These are phyloP conservation scores for Kazachstania bromeliacearum DNA, from an alignment of 805 yeast genomes.

Conservation along the genomic window DNA sequence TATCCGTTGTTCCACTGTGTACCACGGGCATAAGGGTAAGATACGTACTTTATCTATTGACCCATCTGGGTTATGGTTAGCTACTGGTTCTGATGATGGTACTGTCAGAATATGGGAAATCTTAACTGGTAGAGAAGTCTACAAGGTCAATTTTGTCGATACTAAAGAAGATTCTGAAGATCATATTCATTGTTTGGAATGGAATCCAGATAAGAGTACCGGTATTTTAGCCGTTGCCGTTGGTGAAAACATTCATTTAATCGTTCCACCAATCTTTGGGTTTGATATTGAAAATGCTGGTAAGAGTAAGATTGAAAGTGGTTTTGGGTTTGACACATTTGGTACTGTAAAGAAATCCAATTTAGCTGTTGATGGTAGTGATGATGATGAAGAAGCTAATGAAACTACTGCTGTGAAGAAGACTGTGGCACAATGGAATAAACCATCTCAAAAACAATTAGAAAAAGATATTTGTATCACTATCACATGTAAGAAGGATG, in stretches of 20 bases:
- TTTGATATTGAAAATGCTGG: conserved; percentile 77
- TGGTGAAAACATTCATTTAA: conserved; percentile 67
- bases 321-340: conserved; percentile 77
- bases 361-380: conserved; percentile 32
- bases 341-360: conserved; percentile 42
- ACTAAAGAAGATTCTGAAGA: conserved; percentile 55
- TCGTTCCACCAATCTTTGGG: conserved; percentile 89
- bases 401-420: conserved; percentile 31
- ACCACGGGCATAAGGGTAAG: conserved; percentile 73
- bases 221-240: conserved; percentile 82
- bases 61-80: conserved; percentile 88
- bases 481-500: conserved; percentile 52
- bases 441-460: conserved; percentile 57
- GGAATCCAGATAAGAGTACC: conserved; percentile 73
- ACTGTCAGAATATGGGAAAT: conserved; percentile 95
- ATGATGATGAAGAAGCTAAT: conserved; percentile 32
- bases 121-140: conserved; percentile 88
- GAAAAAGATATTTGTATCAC: conserved; percentile 64
- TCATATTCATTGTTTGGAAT: conserved; percentile 68
- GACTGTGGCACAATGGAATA: conserved; percentile 71
- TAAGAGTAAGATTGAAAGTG: conserved; percentile 69
- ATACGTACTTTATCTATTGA: conserved; percentile 78
- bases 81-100: conserved; percentile 97
- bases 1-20: conserved; percentile 73
- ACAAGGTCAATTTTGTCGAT: conserved; percentile 45